Conservation (phyloP, 805 yeast genomes). For the Dipodascus albidus region DNA sequence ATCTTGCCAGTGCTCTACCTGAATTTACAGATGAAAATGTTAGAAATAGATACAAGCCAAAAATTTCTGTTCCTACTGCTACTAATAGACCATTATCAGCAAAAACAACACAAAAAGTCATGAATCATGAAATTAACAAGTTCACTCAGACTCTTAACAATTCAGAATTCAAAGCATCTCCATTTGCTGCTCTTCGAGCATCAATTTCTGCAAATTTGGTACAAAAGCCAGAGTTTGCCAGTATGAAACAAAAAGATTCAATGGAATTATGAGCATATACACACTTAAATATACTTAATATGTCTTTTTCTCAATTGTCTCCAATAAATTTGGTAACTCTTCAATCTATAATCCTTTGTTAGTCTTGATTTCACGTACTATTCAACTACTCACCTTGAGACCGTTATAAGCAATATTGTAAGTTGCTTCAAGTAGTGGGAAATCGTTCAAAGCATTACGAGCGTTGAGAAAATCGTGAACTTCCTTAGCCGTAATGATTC, state of each 20-base stretch:
- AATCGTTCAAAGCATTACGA: conserved; percentile 46
- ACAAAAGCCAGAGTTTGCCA: conserved; percentile 13
- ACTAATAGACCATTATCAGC: conserved; percentile 3
- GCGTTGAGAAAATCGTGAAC: conserved; percentile 70
- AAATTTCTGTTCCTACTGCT: conserved; percentile 11
- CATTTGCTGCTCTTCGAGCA: conserved; percentile 15
- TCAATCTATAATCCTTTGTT: not conserved
- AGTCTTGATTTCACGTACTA: not conserved
- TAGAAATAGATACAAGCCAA: conserved; percentile 1
- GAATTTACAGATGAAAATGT: conserved; percentile 4
- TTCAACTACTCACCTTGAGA: conserved; percentile 28
- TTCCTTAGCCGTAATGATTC: conserved; percentile 81
- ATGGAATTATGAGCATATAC: not conserved
- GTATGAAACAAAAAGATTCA: not conserved
- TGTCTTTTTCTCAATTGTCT: not conserved
- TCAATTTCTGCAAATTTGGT: conserved; percentile 12
- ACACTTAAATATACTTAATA: not conserved
- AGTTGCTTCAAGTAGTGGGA: conserved; percentile 73
- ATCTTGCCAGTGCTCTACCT: conserved; percentile 13
- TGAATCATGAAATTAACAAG: conserved; percentile 14
- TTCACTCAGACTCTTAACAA: conserved; percentile 14
- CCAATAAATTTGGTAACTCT: not conserved
- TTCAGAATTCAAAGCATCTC: conserved; percentile 13
- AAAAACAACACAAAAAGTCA: conserved; percentile 13
- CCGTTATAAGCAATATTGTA: conserved; percentile 73